Evolutionary conservation across 768 basidiomycete genomes (phyloP).

Genomic region (Hortiboletus campestris): DNA sequence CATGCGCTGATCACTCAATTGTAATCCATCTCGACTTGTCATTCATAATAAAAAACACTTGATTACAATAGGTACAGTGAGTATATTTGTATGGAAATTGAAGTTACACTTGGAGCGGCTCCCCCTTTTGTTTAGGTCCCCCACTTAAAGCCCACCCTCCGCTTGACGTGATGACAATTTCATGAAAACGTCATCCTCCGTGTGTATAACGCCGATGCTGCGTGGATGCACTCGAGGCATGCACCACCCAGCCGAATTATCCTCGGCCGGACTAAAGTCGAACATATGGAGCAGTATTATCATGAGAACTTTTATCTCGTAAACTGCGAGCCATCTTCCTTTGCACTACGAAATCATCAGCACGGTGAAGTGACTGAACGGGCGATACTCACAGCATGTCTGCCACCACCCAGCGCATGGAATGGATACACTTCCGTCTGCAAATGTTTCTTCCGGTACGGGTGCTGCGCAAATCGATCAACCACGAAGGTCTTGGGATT

Average conservation of each 20-base stretch:
- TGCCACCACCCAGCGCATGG: constrained; percentile 17
- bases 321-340: constrained; percentile 24
- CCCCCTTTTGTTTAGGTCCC: not conserved
- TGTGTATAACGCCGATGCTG: constrained; percentile 17
- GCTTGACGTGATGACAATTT: constrained; percentile 2
- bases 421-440: constrained; percentile 13
- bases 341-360: constrained; percentile 16
- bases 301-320: constrained; percentile 19
- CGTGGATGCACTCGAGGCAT: constrained; percentile 10
- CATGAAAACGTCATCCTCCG: constrained; percentile 17
- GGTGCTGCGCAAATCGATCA: constrained; percentile 19
- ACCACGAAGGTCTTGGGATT: constrained; percentile 14
- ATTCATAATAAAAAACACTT: too few species aligned
- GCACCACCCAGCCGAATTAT: constrained; percentile 1
- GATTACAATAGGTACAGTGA: too few species aligned
- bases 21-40: too few species aligned
- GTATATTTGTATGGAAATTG: not conserved
- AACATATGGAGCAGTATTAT: constrained; percentile 19
- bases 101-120: too few species aligned
- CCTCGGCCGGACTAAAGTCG: constrained; percentile 4
- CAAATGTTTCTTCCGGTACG: constrained; percentile 12
- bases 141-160: not conserved
- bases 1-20: too few species aligned
- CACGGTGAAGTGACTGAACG: not conserved
- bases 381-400: constrained; percentile 14